phyloP scores from a whole-genome alignment of 148 eudicot species.

The Persicaria tinctoria region DNA sequence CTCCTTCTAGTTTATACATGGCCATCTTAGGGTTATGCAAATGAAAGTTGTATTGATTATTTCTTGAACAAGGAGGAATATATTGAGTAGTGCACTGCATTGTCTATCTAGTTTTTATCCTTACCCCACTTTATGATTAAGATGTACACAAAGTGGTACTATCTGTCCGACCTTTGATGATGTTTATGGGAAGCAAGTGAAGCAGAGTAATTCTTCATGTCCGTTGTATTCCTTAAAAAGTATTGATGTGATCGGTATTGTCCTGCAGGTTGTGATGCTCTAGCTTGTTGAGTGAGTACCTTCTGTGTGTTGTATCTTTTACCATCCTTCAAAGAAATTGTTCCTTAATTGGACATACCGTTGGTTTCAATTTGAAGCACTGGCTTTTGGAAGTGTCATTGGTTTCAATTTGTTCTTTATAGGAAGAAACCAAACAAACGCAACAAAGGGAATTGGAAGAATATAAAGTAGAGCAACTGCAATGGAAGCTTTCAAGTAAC shows the following conservation, averaged over 20 bases:
- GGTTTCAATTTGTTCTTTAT: too few species aligned
- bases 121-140: neutral
- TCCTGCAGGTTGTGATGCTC: constrained; percentile 84
- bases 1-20: neutral
- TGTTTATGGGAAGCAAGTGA: constrained; percentile 98
- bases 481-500: too few species aligned
- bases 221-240: neutral
- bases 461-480: too few species aligned
- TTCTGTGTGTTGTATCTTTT: constrained; percentile 4
- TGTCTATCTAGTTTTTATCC: neutral
- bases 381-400: constrained; percentile 91
- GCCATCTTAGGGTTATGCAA: neutral
- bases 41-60: neutral
- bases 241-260: constrained; percentile 1
- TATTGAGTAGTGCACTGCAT: neutral
- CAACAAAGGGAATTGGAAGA: too few species aligned
- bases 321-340: constrained; percentile 9
- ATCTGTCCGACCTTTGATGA: constrained; percentile 86
- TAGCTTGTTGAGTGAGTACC: constrained; percentile 79
- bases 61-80: neutral
- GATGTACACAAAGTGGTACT: neutral
- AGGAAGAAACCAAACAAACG: too few species aligned
- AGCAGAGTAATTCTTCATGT: constrained; percentile 80
- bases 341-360: too few species aligned
- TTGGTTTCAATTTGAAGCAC: constrained; percentile 58